Conservation (phyloP, 73 alveolate species). For the Diophrys sp. region DNA sequence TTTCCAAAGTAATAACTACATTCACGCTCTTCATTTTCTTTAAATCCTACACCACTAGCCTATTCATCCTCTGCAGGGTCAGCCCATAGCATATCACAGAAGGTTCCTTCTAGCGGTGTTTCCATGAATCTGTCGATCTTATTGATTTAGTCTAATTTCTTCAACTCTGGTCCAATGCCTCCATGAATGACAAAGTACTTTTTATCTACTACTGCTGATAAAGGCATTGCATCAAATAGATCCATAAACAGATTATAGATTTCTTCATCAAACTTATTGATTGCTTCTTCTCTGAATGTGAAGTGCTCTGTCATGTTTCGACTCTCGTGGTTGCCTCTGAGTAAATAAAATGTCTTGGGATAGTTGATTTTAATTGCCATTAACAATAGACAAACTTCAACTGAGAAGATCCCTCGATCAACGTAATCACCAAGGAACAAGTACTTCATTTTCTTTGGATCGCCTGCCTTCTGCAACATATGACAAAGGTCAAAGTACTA, state of each 20-base stretch:
- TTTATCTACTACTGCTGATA: slow-evolving; percentile 57
- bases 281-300: slow-evolving; percentile 48
- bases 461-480: slow-evolving; percentile 60
- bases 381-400: slow-evolving; percentile 50
- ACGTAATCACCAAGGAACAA: slow-evolving; percentile 77
- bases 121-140: slow-evolving; percentile 29
- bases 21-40: slow-evolving; percentile 2
- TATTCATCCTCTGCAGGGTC: slow-evolving; percentile 1
- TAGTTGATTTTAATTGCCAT: slow-evolving; percentile 50
- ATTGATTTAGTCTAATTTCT: slow-evolving; percentile 14
- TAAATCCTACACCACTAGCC: not conserved
- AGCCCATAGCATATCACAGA: slow-evolving; percentile 31
- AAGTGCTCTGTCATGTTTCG: slow-evolving; percentile 66
- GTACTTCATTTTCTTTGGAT: not conserved
- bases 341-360: slow-evolving; percentile 33
- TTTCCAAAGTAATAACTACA: slow-evolving; percentile 2
- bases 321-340: slow-evolving; percentile 88
- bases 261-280: slow-evolving; percentile 64
- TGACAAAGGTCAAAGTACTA: slow-evolving; percentile 45
- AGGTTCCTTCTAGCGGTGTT: slow-evolving; percentile 56
- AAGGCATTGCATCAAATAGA: slow-evolving; percentile 63
- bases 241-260: slow-evolving; percentile 58
- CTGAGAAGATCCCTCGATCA: slow-evolving; percentile 64
- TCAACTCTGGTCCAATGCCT: slow-evolving; percentile 79
- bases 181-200: slow-evolving; percentile 81